A percentile compares a stretch with the other conserved stretches of the same genome.
Conservation (phyloP, 2,329 filamentous ascomycete genomes). For the Fusarium transvaalense region DNA sequence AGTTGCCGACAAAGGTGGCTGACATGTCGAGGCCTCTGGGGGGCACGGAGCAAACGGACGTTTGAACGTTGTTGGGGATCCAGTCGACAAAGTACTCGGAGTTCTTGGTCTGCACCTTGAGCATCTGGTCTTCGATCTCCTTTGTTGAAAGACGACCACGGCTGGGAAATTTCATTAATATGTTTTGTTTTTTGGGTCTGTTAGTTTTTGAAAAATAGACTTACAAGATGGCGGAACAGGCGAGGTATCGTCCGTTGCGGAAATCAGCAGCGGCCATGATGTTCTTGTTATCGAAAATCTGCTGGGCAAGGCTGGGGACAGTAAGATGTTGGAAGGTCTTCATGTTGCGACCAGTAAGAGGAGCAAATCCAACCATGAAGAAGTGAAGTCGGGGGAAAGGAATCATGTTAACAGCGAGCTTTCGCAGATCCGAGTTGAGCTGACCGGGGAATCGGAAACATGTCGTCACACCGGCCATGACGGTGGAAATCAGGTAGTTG, state of each 20-base stretch:
- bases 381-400: conserved; percentile 99
- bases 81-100: conserved; percentile 99
- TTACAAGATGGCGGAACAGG: conserved; percentile 98
- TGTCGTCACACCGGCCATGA: conserved; percentile 99
- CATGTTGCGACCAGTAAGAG: conserved; percentile 85
- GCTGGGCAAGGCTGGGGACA: conserved; percentile 98
- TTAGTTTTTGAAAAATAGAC: conserved; percentile 50
- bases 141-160: conserved; percentile 99
- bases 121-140: conserved; percentile 99
- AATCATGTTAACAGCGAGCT: conserved; percentile 99
- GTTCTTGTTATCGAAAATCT: conserved; percentile 99
- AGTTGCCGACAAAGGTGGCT: conserved; percentile 98
- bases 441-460: conserved; percentile 99
- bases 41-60: conserved; percentile 97
- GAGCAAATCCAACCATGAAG: conserved; percentile 99
- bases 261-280: conserved; percentile 99
- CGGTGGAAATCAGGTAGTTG: conserved; percentile 98
- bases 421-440: conserved; percentile 99
- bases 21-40: conserved; percentile 99
- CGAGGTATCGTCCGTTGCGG: conserved; percentile 99
- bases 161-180: conserved; percentile 59
- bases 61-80: conserved; percentile 99
- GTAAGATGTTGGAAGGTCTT: conserved; percentile 97
- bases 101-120: conserved; percentile 99
- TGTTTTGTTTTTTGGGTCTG: too few relatives aligned